Evolutionary conservation across 768 basidiomycete genomes (phyloP), one percentile per base, ranked within the genome.

Genomic region (Saitozyma sp.): DNA sequence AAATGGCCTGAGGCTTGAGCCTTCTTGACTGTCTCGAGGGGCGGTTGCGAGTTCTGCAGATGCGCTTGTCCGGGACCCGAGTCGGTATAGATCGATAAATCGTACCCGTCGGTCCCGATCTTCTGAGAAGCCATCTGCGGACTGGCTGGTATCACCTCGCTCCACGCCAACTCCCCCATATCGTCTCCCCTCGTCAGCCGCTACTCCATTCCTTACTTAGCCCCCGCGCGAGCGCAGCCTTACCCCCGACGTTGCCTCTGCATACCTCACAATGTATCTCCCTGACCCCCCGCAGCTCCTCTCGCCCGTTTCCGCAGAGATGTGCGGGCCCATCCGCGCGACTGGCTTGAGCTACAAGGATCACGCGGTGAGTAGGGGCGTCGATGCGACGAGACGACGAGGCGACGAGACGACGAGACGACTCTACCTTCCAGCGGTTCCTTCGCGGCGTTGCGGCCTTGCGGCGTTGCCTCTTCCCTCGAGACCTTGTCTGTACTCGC

Each of bases 301-400:
- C 8, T 50, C 42, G 9, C 73, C 73, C 5, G 49, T 74, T 17
- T 49, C 66, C 2, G n/a, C 41, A 8, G 59, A 63, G 43, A 55
- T 61, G 51, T 56, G 57, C 19, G 66, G 66, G 16, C 14, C 69
- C 14, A 67, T 77, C 45, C 68, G 73, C 4, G 63, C 65, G 48
- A 69, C 56, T 2, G 75, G 75, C 13, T 61, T 75, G 37, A 63
- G 37, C 42, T 75, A 75, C 64, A 63, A 63, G 50, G 66, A 68
- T 38, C 71, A 75, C 46, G 73, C 66, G 4, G 64, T 56, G 37
- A 58, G 64, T 53, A 5, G 29, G 29, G 2, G 29, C 29, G 29
- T 2, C 29, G 29, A n/a, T n/a, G 29, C 29, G 29, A 29, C 29
- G 29, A 29, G 29, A 29, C n/a, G n/a, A n/a, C n/a, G n/a, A n/a